Base-by-base conservation (phyloP, 805 yeast species). In the Saccharomycopsis microspora region DNA sequence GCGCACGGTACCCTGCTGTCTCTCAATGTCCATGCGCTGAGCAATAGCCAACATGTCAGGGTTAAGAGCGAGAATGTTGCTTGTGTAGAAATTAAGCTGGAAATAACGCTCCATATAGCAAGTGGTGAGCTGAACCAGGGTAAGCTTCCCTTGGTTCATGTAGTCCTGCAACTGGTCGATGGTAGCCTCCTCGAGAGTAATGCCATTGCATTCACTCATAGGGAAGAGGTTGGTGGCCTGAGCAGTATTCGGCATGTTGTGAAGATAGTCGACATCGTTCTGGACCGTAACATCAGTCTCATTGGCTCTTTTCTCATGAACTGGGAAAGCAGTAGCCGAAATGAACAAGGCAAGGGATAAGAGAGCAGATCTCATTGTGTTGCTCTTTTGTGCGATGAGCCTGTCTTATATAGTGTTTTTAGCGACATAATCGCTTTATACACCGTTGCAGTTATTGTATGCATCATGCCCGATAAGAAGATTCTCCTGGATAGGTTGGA, bases 151-250 rank as follows among this genome's bases (percentile, higher is more conserved):
- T 32, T 43, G 32, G 8, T 42, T 10, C 49, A 59, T 53, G 47
- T 59, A 58, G 19, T 53, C 56, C 45, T 60, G 62, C 31, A 60
- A 45, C 46, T 58, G 62, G 46, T 60, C 61, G 35, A 59, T 60
- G 27, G 62, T 58, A n/a, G 62, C 62, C 43, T 58, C 61, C 44
- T 58, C 60, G 27, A 60, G 44, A 5, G 61, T 57, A 36, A 58
- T 53, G 19, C 60, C 60, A 8, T 54, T 53, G 45, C 61, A 59
- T n/a, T 45, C 8, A 4, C 53, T 43, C 61, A 56, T 57, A 28
- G 59, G 59, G 53, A 54, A 52, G 30, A 49, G 37, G 35, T 8
- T 10, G 41, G n/a, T 29, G 28, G 10, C 8, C 8, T 40, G 38
- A 19, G 43, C 43, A 10, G 19, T 6, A 29, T 40, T 40, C 31